These are phyloP conservation scores for Paecilomyces dactylethromorphus DNA, from an alignment of 2,329 filamentous ascomycete genomes.

Conservation along the genomic window DNA sequence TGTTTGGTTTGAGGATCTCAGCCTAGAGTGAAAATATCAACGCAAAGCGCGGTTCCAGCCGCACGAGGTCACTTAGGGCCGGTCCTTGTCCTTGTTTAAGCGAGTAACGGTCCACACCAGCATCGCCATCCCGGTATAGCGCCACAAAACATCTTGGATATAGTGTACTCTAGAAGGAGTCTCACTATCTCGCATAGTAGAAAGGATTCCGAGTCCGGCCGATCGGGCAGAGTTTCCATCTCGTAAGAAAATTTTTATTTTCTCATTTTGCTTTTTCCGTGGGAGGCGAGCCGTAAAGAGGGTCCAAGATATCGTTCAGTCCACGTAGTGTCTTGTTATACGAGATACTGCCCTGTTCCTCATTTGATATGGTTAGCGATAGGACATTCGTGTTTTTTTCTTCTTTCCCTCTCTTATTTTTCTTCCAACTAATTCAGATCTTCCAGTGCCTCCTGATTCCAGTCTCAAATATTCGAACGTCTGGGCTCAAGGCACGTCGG, in stretches of 20 bases:
- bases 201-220: background rate
- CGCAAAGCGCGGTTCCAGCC: background rate
- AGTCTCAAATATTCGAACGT: background rate
- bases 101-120: background rate
- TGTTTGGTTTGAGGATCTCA: background rate
- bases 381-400: background rate
- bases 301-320: background rate
- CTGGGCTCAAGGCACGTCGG: background rate
- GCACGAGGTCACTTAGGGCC: background rate
- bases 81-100: background rate
- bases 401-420: background rate
- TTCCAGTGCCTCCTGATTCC: background rate
- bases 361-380: background rate
- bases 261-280: background rate
- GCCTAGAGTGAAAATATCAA: background rate
- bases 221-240: background rate
- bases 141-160: background rate
- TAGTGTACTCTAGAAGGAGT: background rate
- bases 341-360: background rate
- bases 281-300: background rate
- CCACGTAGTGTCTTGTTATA: background rate
- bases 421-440: background rate
- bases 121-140: background rate
- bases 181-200: background rate
- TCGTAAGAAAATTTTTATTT: background rate